Evolutionary conservation across 2,329 filamentous ascomycete genomes (phyloP), one percentile per base, ranked within the genome.

Genomic region (Colletotrichum melonis): DNA sequence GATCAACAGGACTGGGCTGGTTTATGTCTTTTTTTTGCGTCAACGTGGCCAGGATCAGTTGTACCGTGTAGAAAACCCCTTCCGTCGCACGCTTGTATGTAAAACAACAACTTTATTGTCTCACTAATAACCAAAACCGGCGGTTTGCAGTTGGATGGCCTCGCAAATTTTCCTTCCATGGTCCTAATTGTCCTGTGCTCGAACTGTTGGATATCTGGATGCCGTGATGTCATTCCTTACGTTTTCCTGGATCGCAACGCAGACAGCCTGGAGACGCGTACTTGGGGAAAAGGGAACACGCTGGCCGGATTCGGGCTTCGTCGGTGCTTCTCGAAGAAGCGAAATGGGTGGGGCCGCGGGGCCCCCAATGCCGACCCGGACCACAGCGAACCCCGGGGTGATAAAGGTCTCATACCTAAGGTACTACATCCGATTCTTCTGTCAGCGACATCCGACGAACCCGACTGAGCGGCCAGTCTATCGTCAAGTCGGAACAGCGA

Each of bases 71-170:
- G 69, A 74, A 72, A 74, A 60, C 19, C 64, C 16, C 62, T 46
- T 46, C 38, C 58, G 38, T 67, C 57, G 56, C 67, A 73, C 72
- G 63, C 68, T 68, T 74, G 72, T 74, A 74, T 73, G 69, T 74
- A 74, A 38, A 64, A 32, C 67, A 73, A 73, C 54, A 70, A 59
- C 62, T 55, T 49, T 59, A 74, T 69, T 73, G 69, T 74, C 69
- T 72, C 69, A 72, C 69, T 74, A 74, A 74, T 74, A 63, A 73
- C 52, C 63, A 74, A 46, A 74, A 74, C 57, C 63, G 63, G 63
- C 62, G 63, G 68, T 67, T 72, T 63, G 57, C 69, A 74, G 69
- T 74, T 72, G 72, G 72, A 72, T 72, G 63, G 67, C 62, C 67
- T 63, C 70, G 38, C 30, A 69, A 16, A 12, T 24, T 24, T 28